These are phyloP conservation scores for Petunia hybrid DNA, from an alignment of 305 asterid species.

Conservation along the genomic window DNA sequence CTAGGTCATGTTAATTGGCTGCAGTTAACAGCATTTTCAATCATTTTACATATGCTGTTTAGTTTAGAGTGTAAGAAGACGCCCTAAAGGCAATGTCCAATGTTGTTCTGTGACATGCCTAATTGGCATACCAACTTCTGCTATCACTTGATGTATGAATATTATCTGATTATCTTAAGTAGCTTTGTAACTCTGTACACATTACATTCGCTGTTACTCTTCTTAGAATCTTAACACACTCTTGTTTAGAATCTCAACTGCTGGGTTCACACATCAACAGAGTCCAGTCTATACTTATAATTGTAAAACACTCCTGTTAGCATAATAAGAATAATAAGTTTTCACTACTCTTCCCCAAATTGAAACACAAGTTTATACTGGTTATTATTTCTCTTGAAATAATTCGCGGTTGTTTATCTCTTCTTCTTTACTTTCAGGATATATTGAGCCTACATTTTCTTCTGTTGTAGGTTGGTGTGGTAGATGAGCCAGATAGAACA, in stretches of 20 bases:
- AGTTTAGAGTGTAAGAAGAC: background rate
- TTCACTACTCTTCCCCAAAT: background rate
- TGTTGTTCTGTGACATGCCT: too few relatives aligned
- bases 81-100: background rate
- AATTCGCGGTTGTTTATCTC: background rate
- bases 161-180: background rate
- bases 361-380: background rate
- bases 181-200: background rate
- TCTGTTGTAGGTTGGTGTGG: slow-evolving; percentile 65
- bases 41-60: background rate
- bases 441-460: background rate
- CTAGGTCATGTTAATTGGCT: too few relatives aligned
- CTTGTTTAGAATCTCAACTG: slow-evolving; percentile 17
- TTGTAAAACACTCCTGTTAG: background rate
- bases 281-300: background rate
- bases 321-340: background rate
- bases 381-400: background rate
- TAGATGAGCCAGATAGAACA: slow-evolving; percentile 77
- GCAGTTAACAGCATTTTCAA: too few relatives aligned
- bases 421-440: background rate
- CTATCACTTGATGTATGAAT: background rate
- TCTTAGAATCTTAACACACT: too few relatives aligned
- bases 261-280: background rate
- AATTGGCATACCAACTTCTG: too few relatives aligned
- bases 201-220: background rate